Percentiles rank a stretch among this genome's conserved stretches.
These are phyloP conservation scores for Cetraspora pellucida DNA, from an alignment of 192 early-diverging fungal genomes.

Conservation along the genomic window DNA sequence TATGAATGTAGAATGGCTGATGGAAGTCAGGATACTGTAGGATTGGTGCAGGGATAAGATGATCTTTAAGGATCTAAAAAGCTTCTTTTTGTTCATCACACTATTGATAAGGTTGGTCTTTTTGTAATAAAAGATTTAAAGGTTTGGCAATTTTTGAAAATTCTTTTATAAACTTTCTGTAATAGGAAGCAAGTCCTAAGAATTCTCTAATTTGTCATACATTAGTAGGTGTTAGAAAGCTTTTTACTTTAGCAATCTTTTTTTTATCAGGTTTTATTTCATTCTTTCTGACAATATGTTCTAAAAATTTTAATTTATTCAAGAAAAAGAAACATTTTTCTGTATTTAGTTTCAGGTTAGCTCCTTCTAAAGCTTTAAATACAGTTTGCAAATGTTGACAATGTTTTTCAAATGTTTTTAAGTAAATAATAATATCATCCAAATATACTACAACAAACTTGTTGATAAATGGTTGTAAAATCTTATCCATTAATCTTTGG, in stretches of 20 bases:
- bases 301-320: not conserved
- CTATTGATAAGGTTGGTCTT: not conserved
- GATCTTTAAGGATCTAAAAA: not conserved
- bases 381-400: not conserved
- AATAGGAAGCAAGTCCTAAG: too few species aligned
- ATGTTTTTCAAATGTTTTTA: not conserved
- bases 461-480: not conserved
- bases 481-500: conserved; percentile 43
- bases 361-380: too few species aligned
- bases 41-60: not conserved
- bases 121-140: conserved; percentile 12
- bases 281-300: not conserved
- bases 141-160: not conserved
- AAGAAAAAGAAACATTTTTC: not conserved
- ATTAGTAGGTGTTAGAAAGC: not conserved
- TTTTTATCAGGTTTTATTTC: not conserved
- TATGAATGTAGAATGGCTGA: not conserved
- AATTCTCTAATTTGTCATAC: not conserved
- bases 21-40: not conserved
- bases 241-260: not conserved
- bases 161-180: not conserved
- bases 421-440: not conserved
- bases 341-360: not conserved
- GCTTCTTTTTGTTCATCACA: not conserved
- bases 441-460: not conserved